Conservation (phyloP, 805 yeast species). For the Lipomyces spencermartinsiae region DNA sequence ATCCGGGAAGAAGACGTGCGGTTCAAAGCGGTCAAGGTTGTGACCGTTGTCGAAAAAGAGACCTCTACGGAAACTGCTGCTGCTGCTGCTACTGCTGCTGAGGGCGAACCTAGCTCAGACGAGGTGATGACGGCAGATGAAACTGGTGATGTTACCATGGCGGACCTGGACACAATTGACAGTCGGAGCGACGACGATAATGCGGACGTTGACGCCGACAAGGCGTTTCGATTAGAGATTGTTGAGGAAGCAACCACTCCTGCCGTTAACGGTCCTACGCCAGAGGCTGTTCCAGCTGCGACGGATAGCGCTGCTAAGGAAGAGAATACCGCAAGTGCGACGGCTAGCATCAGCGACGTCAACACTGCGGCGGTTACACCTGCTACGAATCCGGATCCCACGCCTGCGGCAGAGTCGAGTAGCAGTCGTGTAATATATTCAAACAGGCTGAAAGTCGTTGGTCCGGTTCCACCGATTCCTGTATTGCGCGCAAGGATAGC, state of each 20-base stretch:
- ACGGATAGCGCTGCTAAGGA: conserved; percentile 1
- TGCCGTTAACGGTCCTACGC: neutral
- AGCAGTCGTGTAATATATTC: neutral
- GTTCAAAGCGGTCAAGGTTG: conserved; percentile 47
- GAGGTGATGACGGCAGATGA: conserved; percentile 21
- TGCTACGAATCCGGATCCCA: neutral
- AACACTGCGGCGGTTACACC: neutral
- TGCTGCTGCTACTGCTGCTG: neutral
- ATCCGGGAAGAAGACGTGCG: conserved; percentile 66
- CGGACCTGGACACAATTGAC: conserved; percentile 31
- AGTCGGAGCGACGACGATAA: conserved; percentile 43
- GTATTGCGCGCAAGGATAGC: conserved; percentile 76
- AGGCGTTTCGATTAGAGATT: conserved; percentile 78
- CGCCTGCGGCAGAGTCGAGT: neutral
- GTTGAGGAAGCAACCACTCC: conserved; percentile 43
- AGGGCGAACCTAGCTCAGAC: conserved; percentile 22
- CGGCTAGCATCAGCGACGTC: neutral
- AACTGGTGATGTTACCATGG: conserved; percentile 33
- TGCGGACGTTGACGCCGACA: conserved; percentile 82
- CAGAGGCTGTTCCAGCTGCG: neutral
- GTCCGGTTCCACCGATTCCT: conserved; percentile 53
- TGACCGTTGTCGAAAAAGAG: neutral
- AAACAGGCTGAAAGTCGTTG: conserved; percentile 8
- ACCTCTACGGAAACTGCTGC: neutral
- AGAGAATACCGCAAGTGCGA: neutral